phyloP scores from a whole-genome alignment of 2,329 filamentous ascomycete species.

The Fusarium acutatum region DNA sequence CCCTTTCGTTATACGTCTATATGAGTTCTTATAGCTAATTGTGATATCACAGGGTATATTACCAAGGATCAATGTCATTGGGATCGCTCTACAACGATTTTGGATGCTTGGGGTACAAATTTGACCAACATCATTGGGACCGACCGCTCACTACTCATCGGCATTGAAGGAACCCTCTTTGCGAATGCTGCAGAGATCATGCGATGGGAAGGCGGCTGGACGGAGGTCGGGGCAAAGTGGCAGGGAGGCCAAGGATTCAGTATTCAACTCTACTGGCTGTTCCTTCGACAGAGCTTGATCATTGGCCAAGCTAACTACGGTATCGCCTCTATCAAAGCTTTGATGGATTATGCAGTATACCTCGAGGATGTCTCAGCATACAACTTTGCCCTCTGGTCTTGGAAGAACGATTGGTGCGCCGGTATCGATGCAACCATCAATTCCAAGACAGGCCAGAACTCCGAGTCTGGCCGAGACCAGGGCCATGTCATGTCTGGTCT shows the following conservation, averaged over 20 bases:
- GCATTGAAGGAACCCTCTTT: background rate
- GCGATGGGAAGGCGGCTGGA: background rate
- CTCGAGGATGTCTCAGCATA: background rate
- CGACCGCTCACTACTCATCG: background rate
- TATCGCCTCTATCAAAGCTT: background rate
- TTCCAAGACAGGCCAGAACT: background rate
- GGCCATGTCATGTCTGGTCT: background rate
- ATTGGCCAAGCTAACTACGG: background rate
- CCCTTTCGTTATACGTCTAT: fast-evolving
- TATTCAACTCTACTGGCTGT: background rate
- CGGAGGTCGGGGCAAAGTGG: background rate
- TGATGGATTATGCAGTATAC: background rate
- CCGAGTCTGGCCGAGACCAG: background rate
- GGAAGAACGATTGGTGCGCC: background rate
- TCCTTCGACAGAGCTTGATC: background rate
- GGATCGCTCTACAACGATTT: background rate
- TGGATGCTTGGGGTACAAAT: background rate
- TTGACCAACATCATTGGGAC: background rate
- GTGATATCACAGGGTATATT: background rate
- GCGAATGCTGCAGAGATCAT: background rate
- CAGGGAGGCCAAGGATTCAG: background rate
- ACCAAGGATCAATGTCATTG: background rate
- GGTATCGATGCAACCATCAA: background rate
- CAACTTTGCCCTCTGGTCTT: background rate
- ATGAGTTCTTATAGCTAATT: fast-evolving